phyloP scores from a whole-genome alignment of 257 asterid genomes.

The Solanum dulcamara region DNA sequence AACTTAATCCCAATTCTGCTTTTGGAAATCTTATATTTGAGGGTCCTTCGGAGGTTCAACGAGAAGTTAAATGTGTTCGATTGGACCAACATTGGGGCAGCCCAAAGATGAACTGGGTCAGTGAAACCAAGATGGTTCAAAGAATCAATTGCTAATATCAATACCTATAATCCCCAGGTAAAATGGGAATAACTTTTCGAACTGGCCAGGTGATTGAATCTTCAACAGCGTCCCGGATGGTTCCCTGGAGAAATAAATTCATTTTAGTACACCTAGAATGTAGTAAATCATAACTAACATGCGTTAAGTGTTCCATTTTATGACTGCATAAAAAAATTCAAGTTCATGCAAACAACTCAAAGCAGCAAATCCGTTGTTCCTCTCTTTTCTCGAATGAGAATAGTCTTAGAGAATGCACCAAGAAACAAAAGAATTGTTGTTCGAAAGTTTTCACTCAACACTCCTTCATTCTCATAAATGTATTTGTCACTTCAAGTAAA shows the following conservation, averaged over 20 bases:
- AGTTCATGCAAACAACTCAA: neutral
- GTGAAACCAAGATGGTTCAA: neutral
- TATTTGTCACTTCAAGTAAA: neutral
- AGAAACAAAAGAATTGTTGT: neutral
- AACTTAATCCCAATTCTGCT: neutral
- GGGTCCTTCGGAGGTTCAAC: neutral
- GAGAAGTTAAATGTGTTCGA: neutral
- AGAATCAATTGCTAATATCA: neutral
- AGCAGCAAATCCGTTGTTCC: neutral
- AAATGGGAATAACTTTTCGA: slow-evolving; percentile 28
- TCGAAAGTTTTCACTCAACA: neutral
- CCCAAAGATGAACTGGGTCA: neutral
- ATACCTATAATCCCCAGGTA: slow-evolving; percentile 40
- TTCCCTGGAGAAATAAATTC: slow-evolving; percentile 15
- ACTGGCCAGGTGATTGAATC: slow-evolving; percentile 38
- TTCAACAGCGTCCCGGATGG: slow-evolving; percentile 28
- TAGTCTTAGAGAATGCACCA: neutral
- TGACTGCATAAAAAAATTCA: neutral
- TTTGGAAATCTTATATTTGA: neutral
- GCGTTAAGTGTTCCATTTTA: neutral
- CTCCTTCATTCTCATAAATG: neutral
- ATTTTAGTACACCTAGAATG: neutral
- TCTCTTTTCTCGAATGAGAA: neutral
- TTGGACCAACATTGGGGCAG: neutral
- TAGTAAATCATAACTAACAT: neutral